Base-by-base conservation (phyloP, 805 yeast species). In the Peterozyma toletana region DNA sequence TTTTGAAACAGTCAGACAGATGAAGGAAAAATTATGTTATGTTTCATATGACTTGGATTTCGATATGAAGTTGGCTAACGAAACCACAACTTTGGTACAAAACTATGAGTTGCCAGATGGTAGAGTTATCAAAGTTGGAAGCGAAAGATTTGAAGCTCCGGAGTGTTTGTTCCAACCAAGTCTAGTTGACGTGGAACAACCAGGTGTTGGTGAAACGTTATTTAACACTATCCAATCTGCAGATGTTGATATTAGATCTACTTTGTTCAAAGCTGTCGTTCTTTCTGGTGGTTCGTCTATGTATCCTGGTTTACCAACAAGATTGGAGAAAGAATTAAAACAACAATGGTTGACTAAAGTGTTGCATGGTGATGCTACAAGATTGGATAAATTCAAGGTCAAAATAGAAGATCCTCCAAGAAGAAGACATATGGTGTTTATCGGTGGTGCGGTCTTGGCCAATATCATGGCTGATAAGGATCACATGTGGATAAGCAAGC, bases 331-430 rank as follows among this genome's bases (percentile, higher is more conserved):
- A 63, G 99, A 93, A 64, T 75, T 93, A 64, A 93, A 93, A 67
- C 99, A 93, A 64, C 79, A 87, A 54, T 93, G 98, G 98, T 81
- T 86, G 53, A 82, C 95, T 2, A 78, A 80, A 58, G 96, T 93
- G 15, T 77, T 93, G 48, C 79, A 83, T 51, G 89, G 89, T 41
- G 96, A 93, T 65, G 81, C 97, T 27, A 59, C 88, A 14, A 76
- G 98, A 58, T 73, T 93, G 52, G 86, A 78, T 49, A 90, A 90
- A 66, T 91, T 93, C 68, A 93, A 93, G 66, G 96, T 93, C 35
- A 80, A 91, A 66, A 93, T 93, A 56, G 98, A 93, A 64, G 98
- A 93, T 63, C 98, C 99, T 36, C 99, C 99, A 53, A 80, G 98
- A 72, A 88, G 99, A 73, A 85, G 90, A 63, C 96, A 93, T 65